Evolutionary conservation across 2,329 filamentous ascomycete species (phyloP).

Genomic region (Lojkania enalia): DNA sequence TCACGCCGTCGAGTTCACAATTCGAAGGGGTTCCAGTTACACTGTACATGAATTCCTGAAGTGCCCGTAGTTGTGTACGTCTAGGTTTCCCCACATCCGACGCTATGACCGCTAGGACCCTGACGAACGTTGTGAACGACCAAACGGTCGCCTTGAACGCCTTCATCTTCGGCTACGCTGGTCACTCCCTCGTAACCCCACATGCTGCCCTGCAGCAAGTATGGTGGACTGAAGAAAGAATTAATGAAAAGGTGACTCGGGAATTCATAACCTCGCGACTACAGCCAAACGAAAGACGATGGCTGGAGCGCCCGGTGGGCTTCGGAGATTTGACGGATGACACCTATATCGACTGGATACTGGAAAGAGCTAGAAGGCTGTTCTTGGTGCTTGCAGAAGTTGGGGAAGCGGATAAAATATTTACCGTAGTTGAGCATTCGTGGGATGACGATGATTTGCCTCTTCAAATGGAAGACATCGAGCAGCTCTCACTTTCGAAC

Average conservation of each 20-base stretch:
- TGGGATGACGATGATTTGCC: constrained; percentile 79
- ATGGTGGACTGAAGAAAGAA: constrained; percentile 74
- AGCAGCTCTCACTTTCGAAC: constrained; percentile 63
- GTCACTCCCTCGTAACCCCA: constrained; percentile 55
- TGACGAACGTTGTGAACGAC: constrained; percentile 48
- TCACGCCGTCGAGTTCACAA: constrained; percentile 18
- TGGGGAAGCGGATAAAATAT: constrained; percentile 72
- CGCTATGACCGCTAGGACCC: constrained; percentile 43
- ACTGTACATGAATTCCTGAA: background rate
- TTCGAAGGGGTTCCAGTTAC: too few relatives aligned
- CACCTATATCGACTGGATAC: constrained; percentile 79
- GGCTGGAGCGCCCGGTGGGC: constrained; percentile 63
- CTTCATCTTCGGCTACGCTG: constrained; percentile 55
- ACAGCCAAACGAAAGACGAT: constrained; percentile 63
- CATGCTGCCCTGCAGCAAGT: constrained; percentile 55
- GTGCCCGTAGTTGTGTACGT: background rate
- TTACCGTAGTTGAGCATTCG: constrained; percentile 72
- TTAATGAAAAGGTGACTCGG: constrained; percentile 70
- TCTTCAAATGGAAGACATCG: constrained; percentile 66
- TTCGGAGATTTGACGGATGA: constrained; percentile 73
- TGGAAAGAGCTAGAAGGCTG: constrained; percentile 67
- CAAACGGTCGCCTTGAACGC: constrained; percentile 53
- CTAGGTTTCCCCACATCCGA: constrained; percentile 8
- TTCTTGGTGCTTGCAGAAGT: constrained; percentile 74
- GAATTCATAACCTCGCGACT: constrained; percentile 69